Evolutionary conservation across 257 asterid species (phyloP), one percentile per base, ranked within the genome.

Genomic region (Cruciata laevipes): DNA sequence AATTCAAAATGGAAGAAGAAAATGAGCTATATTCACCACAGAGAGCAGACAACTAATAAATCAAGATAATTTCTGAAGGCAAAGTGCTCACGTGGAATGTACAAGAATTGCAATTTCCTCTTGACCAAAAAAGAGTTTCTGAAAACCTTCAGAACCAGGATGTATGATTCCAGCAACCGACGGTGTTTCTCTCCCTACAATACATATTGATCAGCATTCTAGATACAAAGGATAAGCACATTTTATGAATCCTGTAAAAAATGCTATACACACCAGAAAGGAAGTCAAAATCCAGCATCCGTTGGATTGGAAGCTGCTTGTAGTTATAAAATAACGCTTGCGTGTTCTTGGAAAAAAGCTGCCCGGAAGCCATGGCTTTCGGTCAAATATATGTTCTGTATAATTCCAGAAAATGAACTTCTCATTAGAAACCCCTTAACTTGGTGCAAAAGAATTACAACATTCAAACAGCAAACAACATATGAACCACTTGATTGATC

Each of bases 121-220:
- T 78, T 94, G 97, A 66, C 99, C 97, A 60, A 94, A 94, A 81
- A 94, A 94, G 62, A 94, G 86, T 71, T 94, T 94, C 82, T 94
- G 99, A 79, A 94, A 94, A 60, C 99, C 99, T 86, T 94, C 99
- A 51, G 99, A 84, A 82, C 97, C 99, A 66, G 99, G 99, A 81
- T 88, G 90, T 76, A 94, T 83, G 68, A 94, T 94, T 78, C 99
- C 99, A 64, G 99, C 97, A 75, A 94, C 97, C 38, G 99, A 94
- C 75, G 97, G 97, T 6, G 95, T 94, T 83, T 94, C 99, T 75
- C 99, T 88, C 68, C 95, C 97, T 94, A 17, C 23, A 25, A 40
- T 31, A 74, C 33, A 65, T 65, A 38, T 10, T 61, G 53, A 56
- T 31, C 58, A 75, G 77, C 67, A 71, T 71, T 40, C 52, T 12